Evolutionary conservation across 345 rosid species (phyloP), one percentile per base, ranked within the genome.

Genomic region (Syzygium grande): DNA sequence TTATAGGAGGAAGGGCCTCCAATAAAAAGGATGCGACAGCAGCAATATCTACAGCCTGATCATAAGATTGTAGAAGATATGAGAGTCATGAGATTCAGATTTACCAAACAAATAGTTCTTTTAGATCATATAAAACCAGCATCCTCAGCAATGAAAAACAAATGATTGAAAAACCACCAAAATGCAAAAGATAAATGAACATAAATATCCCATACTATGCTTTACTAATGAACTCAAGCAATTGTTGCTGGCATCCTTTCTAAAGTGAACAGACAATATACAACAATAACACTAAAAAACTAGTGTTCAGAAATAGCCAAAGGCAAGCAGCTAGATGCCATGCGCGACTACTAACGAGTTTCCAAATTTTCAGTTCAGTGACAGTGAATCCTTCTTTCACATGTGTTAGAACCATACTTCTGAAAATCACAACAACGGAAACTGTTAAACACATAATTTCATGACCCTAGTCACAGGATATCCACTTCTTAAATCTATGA

Each of bases 11-110:
- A 88, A 98, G 95, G 85, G 93, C 94, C 90, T 93, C 97, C 93
- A 96, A 86, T 91, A 98, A 93, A 91, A 93, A 93, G 84, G 99
- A 94, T 87, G 94, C 90, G 86, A 96, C 94, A 58, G 93, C 93
- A 63, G 99, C 97, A 89, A 96, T 93, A 90, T 96, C 98, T 51
- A 91, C 83, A 56, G 98, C 99, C 99, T 98, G 95, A 73, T 38
- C 83, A 73, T 73, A 73, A 19, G 49, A 38, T 73, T 38, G 83
- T 73, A 88, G 77, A 77, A 79, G 88, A 84, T 53, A 25, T 89
- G 79, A 55, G 29, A 84, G 83, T 52, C 21, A 30, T 11, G 53
- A 27, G 41, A 52, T 84, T 27, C 11, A 52, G 43, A 51, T 84
- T 34, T 84, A 51, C 30, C 16, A 17, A 27, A 56, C 38, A 52